phyloP scores from a whole-genome alignment of 1,284 basidiomycete genomes.

The Coniferiporia weirii region DNA sequence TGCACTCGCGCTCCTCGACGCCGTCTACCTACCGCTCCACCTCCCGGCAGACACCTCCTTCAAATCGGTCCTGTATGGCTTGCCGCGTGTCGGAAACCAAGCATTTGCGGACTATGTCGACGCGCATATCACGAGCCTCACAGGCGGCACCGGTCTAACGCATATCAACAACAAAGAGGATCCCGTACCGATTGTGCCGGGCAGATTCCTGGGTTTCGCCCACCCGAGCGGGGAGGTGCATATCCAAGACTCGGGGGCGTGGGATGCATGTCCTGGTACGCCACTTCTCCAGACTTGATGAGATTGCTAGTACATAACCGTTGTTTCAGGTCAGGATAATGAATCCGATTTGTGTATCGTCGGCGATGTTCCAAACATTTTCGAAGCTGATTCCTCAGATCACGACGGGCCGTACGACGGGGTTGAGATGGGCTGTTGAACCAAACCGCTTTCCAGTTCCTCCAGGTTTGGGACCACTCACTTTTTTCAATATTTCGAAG shows the following conservation, averaged over 20 bases:
- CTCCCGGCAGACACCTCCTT: slow-evolving; percentile 30
- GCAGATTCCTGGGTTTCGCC: slow-evolving; percentile 26
- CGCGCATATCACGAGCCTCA: slow-evolving; percentile 26
- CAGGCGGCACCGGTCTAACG: slow-evolving; percentile 28
- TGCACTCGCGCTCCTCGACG: slow-evolving; percentile 46
- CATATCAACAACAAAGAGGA: slow-evolving; percentile 38
- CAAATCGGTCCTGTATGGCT: slow-evolving; percentile 40
- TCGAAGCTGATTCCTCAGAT: slow-evolving; percentile 16
- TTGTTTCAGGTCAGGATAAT: slow-evolving; percentile 18
- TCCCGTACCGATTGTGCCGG: slow-evolving; percentile 29
- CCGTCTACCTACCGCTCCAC: slow-evolving; percentile 33
- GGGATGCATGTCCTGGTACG: slow-evolving; percentile 24
- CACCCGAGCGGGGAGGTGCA: slow-evolving; percentile 30
- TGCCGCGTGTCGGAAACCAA: slow-evolving; percentile 63
- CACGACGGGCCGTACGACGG: slow-evolving; percentile 23
- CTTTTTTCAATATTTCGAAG: no score
- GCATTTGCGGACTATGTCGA: slow-evolving; percentile 57
- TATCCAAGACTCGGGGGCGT: slow-evolving; percentile 22
- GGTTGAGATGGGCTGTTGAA: slow-evolving; percentile 16
- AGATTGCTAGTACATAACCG: not conserved
- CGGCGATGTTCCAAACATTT: slow-evolving; percentile 20
- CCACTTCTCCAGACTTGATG: not conserved
- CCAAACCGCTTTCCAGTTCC: no score
- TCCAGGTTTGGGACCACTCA: no score
- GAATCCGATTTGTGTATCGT: slow-evolving; percentile 16